Percentiles rank a stretch among this genome's conserved stretches.
Conservation (phyloP, 257 asterid species). For the Solanum chaucha region DNA sequence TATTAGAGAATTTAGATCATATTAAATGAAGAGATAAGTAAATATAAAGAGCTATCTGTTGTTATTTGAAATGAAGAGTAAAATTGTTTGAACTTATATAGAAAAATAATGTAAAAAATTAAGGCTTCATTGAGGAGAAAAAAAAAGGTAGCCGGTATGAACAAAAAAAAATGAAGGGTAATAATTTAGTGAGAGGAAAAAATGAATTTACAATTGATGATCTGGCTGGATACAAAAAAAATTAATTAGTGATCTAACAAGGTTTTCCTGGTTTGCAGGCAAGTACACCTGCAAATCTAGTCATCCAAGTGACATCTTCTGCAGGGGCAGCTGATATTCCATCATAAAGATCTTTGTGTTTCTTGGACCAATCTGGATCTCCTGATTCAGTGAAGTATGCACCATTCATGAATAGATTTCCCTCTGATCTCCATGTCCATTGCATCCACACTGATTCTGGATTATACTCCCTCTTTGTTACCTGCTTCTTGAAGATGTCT, state of each 20-base stretch:
- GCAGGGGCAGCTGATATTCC: slow-evolving; percentile 20
- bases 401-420: slow-evolving; percentile 43
- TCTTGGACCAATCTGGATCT: slow-evolving; percentile 21
- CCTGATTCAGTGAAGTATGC: slow-evolving; percentile 57
- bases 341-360: slow-evolving; percentile 42
- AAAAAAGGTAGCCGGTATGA: neutral
- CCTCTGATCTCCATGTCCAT: slow-evolving; percentile 74
- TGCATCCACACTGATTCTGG: slow-evolving; percentile 23
- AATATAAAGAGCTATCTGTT: neutral
- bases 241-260: slow-evolving; percentile 16
- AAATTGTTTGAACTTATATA: too few species aligned
- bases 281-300: slow-evolving; percentile 39
- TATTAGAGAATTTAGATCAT: neutral
- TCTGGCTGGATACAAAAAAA: neutral
- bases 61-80: neutral
- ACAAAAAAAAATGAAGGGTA: neutral
- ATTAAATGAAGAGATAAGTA: neutral
- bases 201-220: neutral
- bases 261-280: slow-evolving; percentile 26
- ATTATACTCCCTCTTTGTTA: neutral
- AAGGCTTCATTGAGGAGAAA: neutral
- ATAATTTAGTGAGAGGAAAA: neutral
- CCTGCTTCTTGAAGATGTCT: slow-evolving; percentile 17
- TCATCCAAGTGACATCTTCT: slow-evolving; percentile 16
- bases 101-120: neutral